Evolutionary conservation across 2,329 filamentous ascomycete genomes (phyloP).

Genomic region (Fusarium xylarioides): DNA sequence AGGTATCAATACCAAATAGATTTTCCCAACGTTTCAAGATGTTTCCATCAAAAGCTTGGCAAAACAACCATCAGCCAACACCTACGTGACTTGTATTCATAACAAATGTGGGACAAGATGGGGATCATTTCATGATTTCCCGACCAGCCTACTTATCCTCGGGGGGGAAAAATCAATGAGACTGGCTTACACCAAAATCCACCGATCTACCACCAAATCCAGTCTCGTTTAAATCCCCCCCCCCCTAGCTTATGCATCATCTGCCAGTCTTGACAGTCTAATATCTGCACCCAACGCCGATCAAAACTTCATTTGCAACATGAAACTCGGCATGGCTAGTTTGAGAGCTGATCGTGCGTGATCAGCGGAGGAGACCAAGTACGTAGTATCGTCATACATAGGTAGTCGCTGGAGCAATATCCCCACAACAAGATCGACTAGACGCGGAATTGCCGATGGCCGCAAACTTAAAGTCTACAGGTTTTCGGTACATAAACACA

Average conservation of each 20-base stretch:
- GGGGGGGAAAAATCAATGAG: too few species aligned
- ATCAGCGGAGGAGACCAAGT: conserved; percentile 8
- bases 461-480: neutral
- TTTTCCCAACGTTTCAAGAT: neutral
- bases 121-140: neutral
- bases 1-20: conserved; percentile 6
- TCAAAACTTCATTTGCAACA: conserved; percentile 6
- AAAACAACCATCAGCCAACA: neutral
- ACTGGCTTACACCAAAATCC: too few species aligned
- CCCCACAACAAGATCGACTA: conserved; percentile 29
- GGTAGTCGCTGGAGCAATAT: neutral
- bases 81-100: neutral
- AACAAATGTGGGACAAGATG: neutral
- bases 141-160: neutral
- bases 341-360: neutral
- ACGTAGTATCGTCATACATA: conserved; percentile 18
- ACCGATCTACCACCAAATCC: too few species aligned
- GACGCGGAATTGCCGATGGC: conserved; percentile 29
- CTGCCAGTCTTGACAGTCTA: neutral
- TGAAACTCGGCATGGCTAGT: conserved; percentile 11
- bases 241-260: too few species aligned
- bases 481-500: neutral
- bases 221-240: too few species aligned
- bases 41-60: neutral
- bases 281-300: conserved; percentile 10